Evolutionary conservation across 176 grass and related monocot species (phyloP), one percentile per base, ranked within the genome.

Genomic region (Elaeis guineensis): DNA sequence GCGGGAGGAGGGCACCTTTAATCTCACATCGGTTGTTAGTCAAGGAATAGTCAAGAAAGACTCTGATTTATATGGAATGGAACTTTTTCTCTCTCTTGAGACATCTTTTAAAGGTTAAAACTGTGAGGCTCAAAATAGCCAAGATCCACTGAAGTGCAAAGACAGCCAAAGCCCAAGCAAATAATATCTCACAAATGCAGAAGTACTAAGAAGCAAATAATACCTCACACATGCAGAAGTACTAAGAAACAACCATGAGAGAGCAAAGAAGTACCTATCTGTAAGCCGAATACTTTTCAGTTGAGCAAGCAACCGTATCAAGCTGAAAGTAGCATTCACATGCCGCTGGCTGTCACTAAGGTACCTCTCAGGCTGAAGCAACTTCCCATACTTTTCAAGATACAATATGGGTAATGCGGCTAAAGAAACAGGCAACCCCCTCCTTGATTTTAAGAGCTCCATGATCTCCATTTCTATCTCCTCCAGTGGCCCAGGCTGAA

Each of bases 391-490:
- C 57, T 3, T 52, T 32, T 82, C 58, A 14, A 48, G 19, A 57
- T 85, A 95, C 20, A 69, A 26, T 5, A 29, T 55, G 8, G 79
- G 72, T 15, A 81, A 63, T 26, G 51, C 75, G 5, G 76, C 78
- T 20, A 90, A 59, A 32, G 78, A 78, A 18, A 89, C 65, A 12
- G 81, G 70, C 15, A 52, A 16, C n/a, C 80, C 51, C 23, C 3
- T 24, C 26, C 18, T 72, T 20, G 3, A 59, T 58, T 48, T 64
- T 24, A 89, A 58, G 9, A 95, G 55, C 50, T 74, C 60, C 19
- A 67, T 76, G 8, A 89, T 83, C 54, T 95, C 69, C 21, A 65
- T 57, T 54, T 95, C 89, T 54, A 95, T 58, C 65, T 69, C 69
- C n/a, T 62, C 69, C 20, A 83, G 55, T 32, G 66, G 66, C 17